Conservation (phyloP, 371 early-diverging fungal genomes). For the Actinomucor elegans region DNA sequence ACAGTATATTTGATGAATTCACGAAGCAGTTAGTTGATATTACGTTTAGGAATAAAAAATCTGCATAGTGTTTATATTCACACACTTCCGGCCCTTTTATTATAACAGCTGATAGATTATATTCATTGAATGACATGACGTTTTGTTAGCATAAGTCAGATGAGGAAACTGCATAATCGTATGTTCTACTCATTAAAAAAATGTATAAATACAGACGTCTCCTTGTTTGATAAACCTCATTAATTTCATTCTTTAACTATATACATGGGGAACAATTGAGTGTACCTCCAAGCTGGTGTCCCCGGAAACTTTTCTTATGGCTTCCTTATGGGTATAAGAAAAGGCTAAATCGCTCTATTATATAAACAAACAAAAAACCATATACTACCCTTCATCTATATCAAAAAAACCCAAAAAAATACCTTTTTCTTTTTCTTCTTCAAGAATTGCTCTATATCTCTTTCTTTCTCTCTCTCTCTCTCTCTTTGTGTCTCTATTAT, state of each 20-base stretch:
- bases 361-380: no score
- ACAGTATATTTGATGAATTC: constrained; percentile 25
- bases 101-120: neutral
- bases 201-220: neutral
- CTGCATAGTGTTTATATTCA: neutral
- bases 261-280: constrained; percentile 13
- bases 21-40: constrained; percentile 17
- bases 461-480: neutral
- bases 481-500: neutral
- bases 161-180: no score
- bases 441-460: neutral
- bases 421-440: neutral
- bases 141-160: no score
- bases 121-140: no score
- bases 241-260: neutral
- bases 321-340: neutral
- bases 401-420: neutral
- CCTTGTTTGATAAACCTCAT: no score
- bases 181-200: neutral
- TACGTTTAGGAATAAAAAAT: constrained; percentile 19
- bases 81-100: no score
- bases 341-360: constrained; percentile 11
- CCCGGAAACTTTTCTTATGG: constrained; percentile 9
- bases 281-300: constrained; percentile 17
- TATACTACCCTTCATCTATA: neutral